These are phyloP conservation scores for Quercus berberidifolia DNA, from an alignment of 306 rosid genomes.

Conservation along the genomic window DNA sequence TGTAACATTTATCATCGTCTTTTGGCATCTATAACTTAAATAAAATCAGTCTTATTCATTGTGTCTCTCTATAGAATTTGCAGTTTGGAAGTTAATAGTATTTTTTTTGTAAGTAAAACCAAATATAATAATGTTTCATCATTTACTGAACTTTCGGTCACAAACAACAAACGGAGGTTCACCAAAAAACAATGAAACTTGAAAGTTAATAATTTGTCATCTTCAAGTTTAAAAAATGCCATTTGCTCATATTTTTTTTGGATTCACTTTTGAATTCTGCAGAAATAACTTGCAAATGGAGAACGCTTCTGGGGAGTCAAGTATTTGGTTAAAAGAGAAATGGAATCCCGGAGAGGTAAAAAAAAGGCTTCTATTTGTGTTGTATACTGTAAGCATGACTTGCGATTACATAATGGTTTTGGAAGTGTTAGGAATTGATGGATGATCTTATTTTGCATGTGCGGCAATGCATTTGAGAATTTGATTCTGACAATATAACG, in stretches of 20 bases:
- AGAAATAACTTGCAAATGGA: constrained; percentile 44
- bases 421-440: neutral
- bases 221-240: neutral
- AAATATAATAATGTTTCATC: too few species aligned
- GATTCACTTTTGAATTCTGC: constrained; percentile 21
- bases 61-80: neutral
- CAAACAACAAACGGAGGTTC: too few species aligned
- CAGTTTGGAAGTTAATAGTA: neutral
- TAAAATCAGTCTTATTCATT: neutral
- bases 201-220: neutral
- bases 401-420: neutral
- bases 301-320: constrained; percentile 35
- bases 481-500: neutral
- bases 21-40: neutral
- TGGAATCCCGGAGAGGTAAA: constrained; percentile 94
- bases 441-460: neutral
- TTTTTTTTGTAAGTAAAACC: too few species aligned
- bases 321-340: constrained; percentile 72
- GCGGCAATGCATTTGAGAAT: neutral
- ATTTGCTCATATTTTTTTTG: neutral
- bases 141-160: too few species aligned
- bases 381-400: neutral
- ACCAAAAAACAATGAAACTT: too few species aligned
- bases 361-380: constrained; percentile 10
- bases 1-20: neutral